phyloP scores from a whole-genome alignment of 2,329 filamentous ascomycete genomes.

The Dactylellina parvicollis region DNA sequence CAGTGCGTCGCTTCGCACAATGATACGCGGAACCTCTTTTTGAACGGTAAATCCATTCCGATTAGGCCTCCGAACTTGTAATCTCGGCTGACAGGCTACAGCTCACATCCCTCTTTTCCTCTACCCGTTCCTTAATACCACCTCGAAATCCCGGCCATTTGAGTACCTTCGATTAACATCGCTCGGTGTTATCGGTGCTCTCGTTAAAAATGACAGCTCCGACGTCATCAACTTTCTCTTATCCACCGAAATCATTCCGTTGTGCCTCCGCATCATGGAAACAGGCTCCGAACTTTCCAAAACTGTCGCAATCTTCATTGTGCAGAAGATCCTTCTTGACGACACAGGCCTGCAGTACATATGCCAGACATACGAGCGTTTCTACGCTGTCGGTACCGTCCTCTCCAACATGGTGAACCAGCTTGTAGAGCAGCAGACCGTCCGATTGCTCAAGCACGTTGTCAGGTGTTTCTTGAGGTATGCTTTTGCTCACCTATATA shows the following conservation, averaged over 20 bases:
- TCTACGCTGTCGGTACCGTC: conserved; percentile 97
- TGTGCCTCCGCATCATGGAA: conserved; percentile 98
- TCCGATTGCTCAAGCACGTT: conserved; percentile 93
- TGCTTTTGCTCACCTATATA: too few relatives aligned
- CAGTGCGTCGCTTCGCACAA: conserved; percentile 98
- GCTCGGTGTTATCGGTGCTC: conserved; percentile 91
- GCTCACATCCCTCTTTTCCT: conserved; percentile 97
- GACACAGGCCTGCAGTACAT: conserved; percentile 98
- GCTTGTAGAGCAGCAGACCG: conserved; percentile 96
- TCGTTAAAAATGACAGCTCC: conserved; percentile 98
- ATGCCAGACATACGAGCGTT: conserved; percentile 97
- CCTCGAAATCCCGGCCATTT: conserved; percentile 95
- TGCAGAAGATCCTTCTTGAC: conserved; percentile 97
- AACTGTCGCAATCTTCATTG: conserved; percentile 98
- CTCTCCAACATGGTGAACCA: conserved; percentile 99
- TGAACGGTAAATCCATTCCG: conserved; percentile 75
- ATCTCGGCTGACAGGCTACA: conserved; percentile 61
- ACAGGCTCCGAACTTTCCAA: conserved; percentile 98
- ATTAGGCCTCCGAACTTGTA: neutral
- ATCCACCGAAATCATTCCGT: conserved; percentile 96
- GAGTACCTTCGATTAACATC: conserved; percentile 97
- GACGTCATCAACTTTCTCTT: conserved; percentile 99
- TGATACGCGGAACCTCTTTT: conserved; percentile 90
- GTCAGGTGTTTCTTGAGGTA: conserved; percentile 96
- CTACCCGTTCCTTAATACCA: conserved; percentile 98